Evolutionary conservation across 257 asterid genomes (phyloP).

Genomic region (Petunia axillaris): DNA sequence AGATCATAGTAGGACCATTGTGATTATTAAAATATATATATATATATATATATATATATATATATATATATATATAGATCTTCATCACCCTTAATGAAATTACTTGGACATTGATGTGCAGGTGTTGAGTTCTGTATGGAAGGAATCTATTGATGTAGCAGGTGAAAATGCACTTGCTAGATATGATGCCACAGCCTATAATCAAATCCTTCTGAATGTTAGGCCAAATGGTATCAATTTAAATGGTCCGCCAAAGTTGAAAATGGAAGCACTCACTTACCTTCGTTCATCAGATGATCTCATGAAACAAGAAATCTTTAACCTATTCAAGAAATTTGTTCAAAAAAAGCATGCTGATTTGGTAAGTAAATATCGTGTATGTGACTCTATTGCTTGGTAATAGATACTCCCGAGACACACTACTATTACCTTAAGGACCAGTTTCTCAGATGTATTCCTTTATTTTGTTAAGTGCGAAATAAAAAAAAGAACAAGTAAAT

Average conservation of each 20-base stretch:
- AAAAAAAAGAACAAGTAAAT: no score
- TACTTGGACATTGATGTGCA: slow-evolving; percentile 55
- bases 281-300: slow-evolving; percentile 47
- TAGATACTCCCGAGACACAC: no score
- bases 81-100: no score
- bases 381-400: no score
- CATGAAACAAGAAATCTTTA: slow-evolving; percentile 29
- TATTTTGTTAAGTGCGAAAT: no score
- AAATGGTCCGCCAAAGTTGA: slow-evolving; percentile 29
- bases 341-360: slow-evolving; percentile 47
- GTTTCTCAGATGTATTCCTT: no score
- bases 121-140: slow-evolving; percentile 45
- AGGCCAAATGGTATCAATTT: slow-evolving; percentile 44
- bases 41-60: no score
- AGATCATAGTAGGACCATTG: no score
- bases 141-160: slow-evolving; percentile 40
- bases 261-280: slow-evolving; percentile 43
- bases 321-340: slow-evolving; percentile 39
- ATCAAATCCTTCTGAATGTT: slow-evolving; percentile 49
- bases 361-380: slow-evolving; percentile 27
- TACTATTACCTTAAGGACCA: no score
- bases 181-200: slow-evolving; percentile 40
- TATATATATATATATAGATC: no score
- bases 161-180: slow-evolving; percentile 53
- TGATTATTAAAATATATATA: no score